Evolutionary conservation across 768 basidiomycete species (phyloP).

Genomic region (Kwoniella sp.): DNA sequence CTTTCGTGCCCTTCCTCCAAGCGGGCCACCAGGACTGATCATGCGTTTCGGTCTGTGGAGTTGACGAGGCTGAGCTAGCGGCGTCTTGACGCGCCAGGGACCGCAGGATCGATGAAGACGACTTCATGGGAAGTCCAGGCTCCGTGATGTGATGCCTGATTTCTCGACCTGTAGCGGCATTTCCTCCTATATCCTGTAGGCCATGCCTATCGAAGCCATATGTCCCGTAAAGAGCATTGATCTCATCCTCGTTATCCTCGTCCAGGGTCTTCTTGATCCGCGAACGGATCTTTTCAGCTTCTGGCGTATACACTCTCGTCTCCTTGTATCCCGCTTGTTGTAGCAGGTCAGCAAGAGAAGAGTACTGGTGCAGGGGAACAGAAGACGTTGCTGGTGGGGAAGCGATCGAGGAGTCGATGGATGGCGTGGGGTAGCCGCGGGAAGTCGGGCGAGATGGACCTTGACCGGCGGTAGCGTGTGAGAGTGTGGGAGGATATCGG

Average conservation of each 20-base stretch:
- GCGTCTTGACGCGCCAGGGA: constrained; percentile 28
- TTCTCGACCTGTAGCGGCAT: not conserved
- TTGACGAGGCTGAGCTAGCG: not conserved
- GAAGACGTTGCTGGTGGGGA: constrained; percentile 5
- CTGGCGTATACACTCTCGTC: constrained; percentile 82
- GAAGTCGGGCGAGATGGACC: constrained; percentile 23
- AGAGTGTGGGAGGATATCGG: constrained; percentile 27
- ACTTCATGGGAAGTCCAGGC: constrained; percentile 33
- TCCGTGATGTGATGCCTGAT: constrained; percentile 28
- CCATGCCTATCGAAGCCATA: constrained; percentile 18
- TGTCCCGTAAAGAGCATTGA: constrained; percentile 23
- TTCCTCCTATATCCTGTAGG: not conserved
- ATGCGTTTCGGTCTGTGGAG: not conserved
- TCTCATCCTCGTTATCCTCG: constrained; percentile 26
- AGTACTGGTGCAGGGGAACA: constrained; percentile 54
- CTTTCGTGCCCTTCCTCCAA: constrained; percentile 18
- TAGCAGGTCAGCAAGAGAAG: constrained; percentile 77
- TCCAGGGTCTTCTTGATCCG: constrained; percentile 34
- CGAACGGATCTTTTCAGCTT: constrained; percentile 55
- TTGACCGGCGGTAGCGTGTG: constrained; percentile 11
- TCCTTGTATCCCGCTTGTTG: constrained; percentile 88
- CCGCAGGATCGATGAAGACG: constrained; percentile 28
- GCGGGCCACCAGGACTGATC: constrained; percentile 31
- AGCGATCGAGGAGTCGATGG: constrained; percentile 11
- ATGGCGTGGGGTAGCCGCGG: constrained; percentile 8